A percentile compares a stretch with the other conserved stretches of the same genome.
Conservation (phyloP, 306 rosid species). For the Fagus crenata region DNA sequence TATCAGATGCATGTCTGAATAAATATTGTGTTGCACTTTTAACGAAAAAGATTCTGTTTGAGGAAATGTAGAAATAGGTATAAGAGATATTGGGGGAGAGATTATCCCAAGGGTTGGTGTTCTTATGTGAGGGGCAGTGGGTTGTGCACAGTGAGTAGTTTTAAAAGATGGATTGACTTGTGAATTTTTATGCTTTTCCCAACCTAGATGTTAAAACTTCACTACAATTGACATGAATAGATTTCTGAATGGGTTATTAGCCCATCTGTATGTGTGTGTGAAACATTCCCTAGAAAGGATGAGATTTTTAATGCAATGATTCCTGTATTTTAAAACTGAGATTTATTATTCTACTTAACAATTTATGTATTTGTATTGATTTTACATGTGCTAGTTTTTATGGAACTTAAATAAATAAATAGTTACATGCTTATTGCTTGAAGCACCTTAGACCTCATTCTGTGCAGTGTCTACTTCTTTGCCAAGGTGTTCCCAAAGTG, state of each 20-base stretch:
- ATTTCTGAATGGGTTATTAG: background rate
- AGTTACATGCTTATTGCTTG: background rate
- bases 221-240: background rate
- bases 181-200: background rate
- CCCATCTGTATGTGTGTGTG: background rate
- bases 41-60: background rate
- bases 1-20: too few species aligned
- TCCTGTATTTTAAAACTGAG: background rate
- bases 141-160: too few species aligned
- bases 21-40: too few species aligned
- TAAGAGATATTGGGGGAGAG: conserved; percentile 3
- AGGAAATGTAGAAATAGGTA: background rate
- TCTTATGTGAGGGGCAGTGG: background rate
- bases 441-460: too few species aligned
- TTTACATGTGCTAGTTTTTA: background rate
- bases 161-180: background rate
- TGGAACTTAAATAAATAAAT: background rate
- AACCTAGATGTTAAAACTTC: background rate
- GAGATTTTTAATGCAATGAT: background rate
- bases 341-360: background rate
- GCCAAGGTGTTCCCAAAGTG: background rate
- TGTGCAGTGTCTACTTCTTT: background rate
- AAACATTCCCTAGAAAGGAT: background rate
- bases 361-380: background rate
- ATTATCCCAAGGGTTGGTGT: background rate